Conservation (phyloP, 805 yeast genomes). For the Debaryomyces tyrocola region DNA sequence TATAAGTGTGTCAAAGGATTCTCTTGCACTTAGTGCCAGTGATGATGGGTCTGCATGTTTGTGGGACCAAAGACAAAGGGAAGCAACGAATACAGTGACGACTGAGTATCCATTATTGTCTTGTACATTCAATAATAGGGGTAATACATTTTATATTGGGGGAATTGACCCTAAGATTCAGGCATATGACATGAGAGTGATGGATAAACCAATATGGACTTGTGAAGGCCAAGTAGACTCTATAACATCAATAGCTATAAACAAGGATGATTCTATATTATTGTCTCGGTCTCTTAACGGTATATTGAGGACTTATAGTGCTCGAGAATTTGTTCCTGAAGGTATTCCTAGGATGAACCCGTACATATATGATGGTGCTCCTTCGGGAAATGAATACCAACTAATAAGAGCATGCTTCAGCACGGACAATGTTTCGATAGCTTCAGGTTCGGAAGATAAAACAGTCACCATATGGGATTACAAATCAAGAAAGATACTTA, state of each 20-base stretch:
- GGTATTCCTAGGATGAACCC: constrained; percentile 44
- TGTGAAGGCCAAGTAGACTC: constrained; percentile 46
- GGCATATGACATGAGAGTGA: constrained; percentile 57
- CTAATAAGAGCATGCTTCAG: constrained; percentile 52
- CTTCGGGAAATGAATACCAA: constrained; percentile 50
- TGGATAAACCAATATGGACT: constrained; percentile 45
- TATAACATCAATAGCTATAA: constrained; percentile 55
- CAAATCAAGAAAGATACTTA: constrained; percentile 44
- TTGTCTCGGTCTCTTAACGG: constrained; percentile 59
- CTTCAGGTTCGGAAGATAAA: constrained; percentile 65
- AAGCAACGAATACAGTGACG: constrained; percentile 34
- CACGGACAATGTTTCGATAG: constrained; percentile 36
- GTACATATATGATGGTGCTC: constrained; percentile 57
- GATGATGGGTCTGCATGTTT: constrained; percentile 62
- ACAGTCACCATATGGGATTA: constrained; percentile 63
- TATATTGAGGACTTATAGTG: constrained; percentile 56
- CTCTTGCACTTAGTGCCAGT: constrained; percentile 48
- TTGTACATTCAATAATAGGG: constrained; percentile 33
- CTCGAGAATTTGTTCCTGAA: constrained; percentile 42
- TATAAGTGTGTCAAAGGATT: constrained; percentile 34
- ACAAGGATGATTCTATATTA: constrained; percentile 46
- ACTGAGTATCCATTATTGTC: constrained; percentile 63
- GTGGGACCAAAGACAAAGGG: constrained; percentile 68
- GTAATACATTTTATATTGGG: constrained; percentile 48
- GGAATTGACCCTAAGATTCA: constrained; percentile 69